These are phyloP conservation scores for Arctium lappa DNA, from an alignment of 129 eudicot genomes.

Conservation along the genomic window DNA sequence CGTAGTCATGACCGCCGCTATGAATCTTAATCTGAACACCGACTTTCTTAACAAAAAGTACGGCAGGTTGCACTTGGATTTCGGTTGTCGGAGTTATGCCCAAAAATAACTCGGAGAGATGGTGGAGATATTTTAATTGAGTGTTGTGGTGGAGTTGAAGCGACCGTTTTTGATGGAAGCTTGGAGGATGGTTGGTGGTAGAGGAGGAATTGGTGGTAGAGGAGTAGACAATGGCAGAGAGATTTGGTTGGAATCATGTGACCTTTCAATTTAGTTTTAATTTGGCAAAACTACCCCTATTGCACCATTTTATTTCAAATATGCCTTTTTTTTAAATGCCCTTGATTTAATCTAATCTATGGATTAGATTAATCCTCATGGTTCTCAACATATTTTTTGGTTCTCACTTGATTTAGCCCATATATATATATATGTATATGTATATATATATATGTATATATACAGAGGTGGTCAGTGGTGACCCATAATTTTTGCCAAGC, in stretches of 20 bases:
- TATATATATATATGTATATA: too few relatives aligned
- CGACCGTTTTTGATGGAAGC: slow-evolving; percentile 24
- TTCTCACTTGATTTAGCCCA: too few relatives aligned
- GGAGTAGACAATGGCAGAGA: slow-evolving; percentile 23
- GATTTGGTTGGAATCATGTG: slow-evolving; percentile 9
- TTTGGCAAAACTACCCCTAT: too few relatives aligned
- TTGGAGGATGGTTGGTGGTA: slow-evolving; percentile 22
- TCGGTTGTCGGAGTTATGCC: slow-evolving; percentile 24
- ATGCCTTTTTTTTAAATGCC: too few relatives aligned
- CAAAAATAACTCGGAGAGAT: neutral
- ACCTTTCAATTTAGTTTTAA: neutral
- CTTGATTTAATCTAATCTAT: too few relatives aligned
- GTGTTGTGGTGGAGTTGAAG: slow-evolving; percentile 17
- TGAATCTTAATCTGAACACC: slow-evolving; percentile 37
- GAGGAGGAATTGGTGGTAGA: slow-evolving; percentile 20
- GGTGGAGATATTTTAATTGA: slow-evolving; percentile 7
- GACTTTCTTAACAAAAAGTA: slow-evolving; percentile 17
- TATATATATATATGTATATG: too few relatives aligned
- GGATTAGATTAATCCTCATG: too few relatives aligned
- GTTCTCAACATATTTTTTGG: too few relatives aligned
- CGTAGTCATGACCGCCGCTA: slow-evolving; percentile 58
- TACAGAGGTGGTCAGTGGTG: too few relatives aligned
- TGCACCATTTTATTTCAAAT: too few relatives aligned
- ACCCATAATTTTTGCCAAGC: too few relatives aligned
- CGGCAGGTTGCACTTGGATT: slow-evolving; percentile 21